Conservation (phyloP, 2,329 filamentous ascomycete species). For the Cadophora sp. region DNA sequence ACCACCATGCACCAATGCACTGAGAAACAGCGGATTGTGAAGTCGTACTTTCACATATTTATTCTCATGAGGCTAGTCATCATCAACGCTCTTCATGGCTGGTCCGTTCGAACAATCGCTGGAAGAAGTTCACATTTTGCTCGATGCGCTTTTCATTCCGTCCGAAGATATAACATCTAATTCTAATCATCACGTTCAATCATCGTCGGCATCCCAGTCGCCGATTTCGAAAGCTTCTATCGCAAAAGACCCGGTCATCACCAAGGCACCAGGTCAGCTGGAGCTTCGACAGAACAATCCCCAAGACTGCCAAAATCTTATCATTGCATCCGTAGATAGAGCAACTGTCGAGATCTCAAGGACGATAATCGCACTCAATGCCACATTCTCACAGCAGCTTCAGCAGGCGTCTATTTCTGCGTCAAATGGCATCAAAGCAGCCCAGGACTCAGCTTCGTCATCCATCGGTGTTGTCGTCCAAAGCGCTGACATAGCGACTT, state of each 20-base stretch:
- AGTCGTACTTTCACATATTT: not conserved
- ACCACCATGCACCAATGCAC: not conserved
- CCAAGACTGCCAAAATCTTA: conserved; percentile 29
- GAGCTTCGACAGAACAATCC: conserved; percentile 32
- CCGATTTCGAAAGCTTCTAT: conserved; percentile 1
- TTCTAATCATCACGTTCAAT: not conserved
- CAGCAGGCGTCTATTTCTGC: conserved; percentile 29
- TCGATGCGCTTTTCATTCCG: not conserved
- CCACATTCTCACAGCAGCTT: conserved; percentile 33
- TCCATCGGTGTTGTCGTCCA: conserved; percentile 19
- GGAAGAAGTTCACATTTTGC: conserved; percentile 3
- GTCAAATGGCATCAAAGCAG: conserved; percentile 28
- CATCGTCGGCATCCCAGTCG: conserved; percentile 8
- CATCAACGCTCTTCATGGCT: not conserved
- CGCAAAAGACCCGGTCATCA: conserved; percentile 25
- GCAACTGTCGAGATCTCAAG: conserved; percentile 33
- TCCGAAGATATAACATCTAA: not conserved
- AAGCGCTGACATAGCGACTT: conserved; percentile 28
- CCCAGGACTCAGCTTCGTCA: conserved; percentile 25
- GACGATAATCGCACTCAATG: conserved; percentile 35
- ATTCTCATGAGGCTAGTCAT: not conserved
- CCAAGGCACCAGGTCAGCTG: conserved; percentile 22
- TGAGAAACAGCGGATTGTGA: not conserved
- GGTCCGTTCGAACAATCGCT: not conserved
- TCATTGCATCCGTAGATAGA: conserved; percentile 32